Evolutionary conservation across 768 basidiomycete species (phyloP).

Genomic region (Infundibulicybe gibba): DNA sequence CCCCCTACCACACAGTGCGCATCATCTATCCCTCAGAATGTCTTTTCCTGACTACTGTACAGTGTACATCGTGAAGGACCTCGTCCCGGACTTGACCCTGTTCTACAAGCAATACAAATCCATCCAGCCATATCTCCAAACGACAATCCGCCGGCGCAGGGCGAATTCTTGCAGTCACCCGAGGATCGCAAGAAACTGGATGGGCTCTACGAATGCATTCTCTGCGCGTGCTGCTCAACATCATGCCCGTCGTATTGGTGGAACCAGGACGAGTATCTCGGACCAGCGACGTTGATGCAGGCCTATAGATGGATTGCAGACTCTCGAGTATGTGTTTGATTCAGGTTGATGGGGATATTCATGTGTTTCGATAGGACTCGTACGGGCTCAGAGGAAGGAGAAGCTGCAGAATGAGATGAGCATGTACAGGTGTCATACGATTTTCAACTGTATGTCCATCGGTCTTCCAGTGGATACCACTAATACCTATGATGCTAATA

Average conservation of each 20-base stretch:
- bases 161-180: conserved; percentile 85
- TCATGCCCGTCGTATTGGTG: conserved; percentile 99
- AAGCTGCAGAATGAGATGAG: conserved; percentile 94
- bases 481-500: conserved; percentile 1
- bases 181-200: conserved; percentile 95
- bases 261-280: conserved; percentile 99
- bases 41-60: neutral
- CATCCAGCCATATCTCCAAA: conserved; percentile 96
- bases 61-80: conserved; percentile 99
- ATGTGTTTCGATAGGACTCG: conserved; percentile 51
- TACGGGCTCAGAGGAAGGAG: conserved; percentile 80
- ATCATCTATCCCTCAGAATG: neutral
- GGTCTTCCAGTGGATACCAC: neutral
- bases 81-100: conserved; percentile 86
- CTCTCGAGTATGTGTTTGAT: conserved; percentile 61
- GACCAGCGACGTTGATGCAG: conserved; percentile 95
- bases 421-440: conserved; percentile 97
- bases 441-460: conserved; percentile 80
- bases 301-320: conserved; percentile 99
- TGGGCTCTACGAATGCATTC: conserved; percentile 96
- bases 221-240: conserved; percentile 97
- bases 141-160: conserved; percentile 79
- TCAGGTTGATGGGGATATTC: neutral
- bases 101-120: conserved; percentile 99
- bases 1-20: conserved; percentile 94